A percentile compares a stretch with the other conserved stretches of the same genome.
These are phyloP conservation scores for Tephrocybe sp. DNA, from an alignment of 768 basidiomycete genomes.

Conservation along the genomic window DNA sequence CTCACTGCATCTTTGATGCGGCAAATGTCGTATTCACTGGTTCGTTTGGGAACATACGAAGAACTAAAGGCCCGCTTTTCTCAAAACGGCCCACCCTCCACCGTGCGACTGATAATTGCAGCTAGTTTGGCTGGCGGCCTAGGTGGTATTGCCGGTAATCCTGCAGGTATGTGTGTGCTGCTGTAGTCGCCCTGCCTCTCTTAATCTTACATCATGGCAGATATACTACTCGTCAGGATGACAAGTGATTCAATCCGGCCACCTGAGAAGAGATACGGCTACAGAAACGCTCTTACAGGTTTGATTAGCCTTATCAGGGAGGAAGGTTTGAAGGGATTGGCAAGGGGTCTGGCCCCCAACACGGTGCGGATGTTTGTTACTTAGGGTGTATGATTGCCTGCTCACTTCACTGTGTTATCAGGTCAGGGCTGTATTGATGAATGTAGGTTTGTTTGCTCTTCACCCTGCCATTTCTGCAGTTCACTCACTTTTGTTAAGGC, in stretches of 20 bases:
- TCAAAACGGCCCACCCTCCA: conserved; percentile 49
- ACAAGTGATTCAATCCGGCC: conserved; percentile 81
- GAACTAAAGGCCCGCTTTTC: conserved; percentile 64
- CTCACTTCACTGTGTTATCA: conserved; percentile 10
- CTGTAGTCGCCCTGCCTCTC: not conserved
- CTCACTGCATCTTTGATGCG: conserved; percentile 81
- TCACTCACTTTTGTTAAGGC: conserved; percentile 38
- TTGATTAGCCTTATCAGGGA: conserved; percentile 61
- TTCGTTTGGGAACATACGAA: conserved; percentile 83
- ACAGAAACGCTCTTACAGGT: conserved; percentile 77
- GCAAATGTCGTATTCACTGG: conserved; percentile 91
- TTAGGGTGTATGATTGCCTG: too few species aligned
- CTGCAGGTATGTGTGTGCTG: conserved; percentile 49
- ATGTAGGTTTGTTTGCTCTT: conserved; percentile 10
- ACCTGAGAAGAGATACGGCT: conserved; percentile 72
- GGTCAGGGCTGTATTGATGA: conserved; percentile 19
- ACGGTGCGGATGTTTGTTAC: conserved; percentile 43
- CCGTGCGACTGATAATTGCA: conserved; percentile 56
- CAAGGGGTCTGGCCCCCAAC: conserved; percentile 79
- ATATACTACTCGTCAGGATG: conserved; percentile 83
- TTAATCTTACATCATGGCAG: conserved; percentile 29
- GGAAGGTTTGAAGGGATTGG: conserved; percentile 71
- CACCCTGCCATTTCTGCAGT: not conserved
- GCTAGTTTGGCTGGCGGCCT: conserved; percentile 76
- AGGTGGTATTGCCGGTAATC: conserved; percentile 85